Base-by-base conservation (phyloP, 352 stramenopile species). In the Phytopythium cucurbitacearum region DNA sequence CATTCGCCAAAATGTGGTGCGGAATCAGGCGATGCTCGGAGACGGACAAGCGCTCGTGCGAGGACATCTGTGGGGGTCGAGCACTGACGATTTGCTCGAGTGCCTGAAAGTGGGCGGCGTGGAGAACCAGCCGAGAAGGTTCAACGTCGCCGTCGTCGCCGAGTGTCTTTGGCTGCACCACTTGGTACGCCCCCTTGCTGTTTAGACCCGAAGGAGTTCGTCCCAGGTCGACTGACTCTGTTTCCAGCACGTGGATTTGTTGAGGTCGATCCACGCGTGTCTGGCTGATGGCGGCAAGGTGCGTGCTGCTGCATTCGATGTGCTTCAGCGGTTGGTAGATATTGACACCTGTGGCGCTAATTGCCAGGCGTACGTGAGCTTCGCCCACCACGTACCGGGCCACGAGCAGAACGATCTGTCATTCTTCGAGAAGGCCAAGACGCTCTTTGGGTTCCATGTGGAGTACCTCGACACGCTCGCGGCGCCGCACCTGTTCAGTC, bases 91-190 rank as follows among this genome's bases (percentile, higher is more conserved):
- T 0, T 32, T 83, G 15, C 21, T 74, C 5, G 56, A 11, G 5
- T 64, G 57, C 21, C 53, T 74, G 40, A 7, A 51, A 13, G n/a
- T 11, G 7, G 37, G 39, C 15, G 13, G 21, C 8, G n/a, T 2
- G 3, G 41, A 54, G 7, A 39, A 39, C 37, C 39, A 44, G 32
- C 35, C 54, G 13, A 12, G 28, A 12, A 44, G 44, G 7, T 80
- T 80, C 53, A 61, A 83, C 47, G 62, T 83, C 35, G 73, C 58
- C 11, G 58, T 83, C 11, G 65, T 80, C 36, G 73, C 73, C 3
- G 73, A 83, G 53, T 83, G 73, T 52, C 47, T 83, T 12, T 83
- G 69, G 73, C 52, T 83, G 7, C 73, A 83, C 56, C 53, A 77
- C 33, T 51, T 78, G 59, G 71, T 76, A 60, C 28, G 42, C 15